Evolutionary conservation across 2,329 filamentous ascomycete species (phyloP).

Genomic region (Botrytis medusae): DNA sequence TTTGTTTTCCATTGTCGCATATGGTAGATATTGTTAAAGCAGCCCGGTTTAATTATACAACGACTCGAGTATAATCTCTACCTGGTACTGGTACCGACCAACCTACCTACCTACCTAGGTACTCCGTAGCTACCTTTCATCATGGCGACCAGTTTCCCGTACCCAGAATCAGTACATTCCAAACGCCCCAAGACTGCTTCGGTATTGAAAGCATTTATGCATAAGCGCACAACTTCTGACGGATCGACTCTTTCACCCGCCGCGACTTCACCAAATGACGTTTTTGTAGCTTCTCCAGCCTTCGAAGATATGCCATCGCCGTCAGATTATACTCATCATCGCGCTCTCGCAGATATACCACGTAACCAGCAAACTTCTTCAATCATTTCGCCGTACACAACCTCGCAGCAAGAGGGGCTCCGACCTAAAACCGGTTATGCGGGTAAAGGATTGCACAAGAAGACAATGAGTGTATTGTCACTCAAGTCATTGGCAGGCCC

Average conservation of each 20-base stretch:
- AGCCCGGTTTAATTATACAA: conserved; percentile 2
- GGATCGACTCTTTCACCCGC: conserved; percentile 32
- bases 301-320: conserved; percentile 37
- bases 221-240: conserved; percentile 38
- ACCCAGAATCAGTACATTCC: conserved; percentile 33
- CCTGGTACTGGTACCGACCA: too few relatives aligned
- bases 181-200: conserved; percentile 39
- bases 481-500: conserved; percentile 46
- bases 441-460: conserved; percentile 47
- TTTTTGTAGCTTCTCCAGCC: conserved; percentile 30
- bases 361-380: conserved; percentile 51
- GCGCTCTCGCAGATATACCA: conserved; percentile 57
- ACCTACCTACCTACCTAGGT: neutral
- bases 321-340: conserved; percentile 42
- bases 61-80: neutral
- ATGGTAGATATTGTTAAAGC: neutral
- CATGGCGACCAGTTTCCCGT: conserved; percentile 37
- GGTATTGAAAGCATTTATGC: conserved; percentile 40
- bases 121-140: conserved; percentile 21
- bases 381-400: conserved; percentile 43
- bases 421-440: conserved; percentile 37
- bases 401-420: conserved; percentile 41
- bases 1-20: conserved; percentile 2
- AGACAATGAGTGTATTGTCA: conserved; percentile 46
- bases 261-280: conserved; percentile 27